These are phyloP conservation scores for Isatis tinctoria DNA, from an alignment of 345 rosid species.

Conservation along the genomic window DNA sequence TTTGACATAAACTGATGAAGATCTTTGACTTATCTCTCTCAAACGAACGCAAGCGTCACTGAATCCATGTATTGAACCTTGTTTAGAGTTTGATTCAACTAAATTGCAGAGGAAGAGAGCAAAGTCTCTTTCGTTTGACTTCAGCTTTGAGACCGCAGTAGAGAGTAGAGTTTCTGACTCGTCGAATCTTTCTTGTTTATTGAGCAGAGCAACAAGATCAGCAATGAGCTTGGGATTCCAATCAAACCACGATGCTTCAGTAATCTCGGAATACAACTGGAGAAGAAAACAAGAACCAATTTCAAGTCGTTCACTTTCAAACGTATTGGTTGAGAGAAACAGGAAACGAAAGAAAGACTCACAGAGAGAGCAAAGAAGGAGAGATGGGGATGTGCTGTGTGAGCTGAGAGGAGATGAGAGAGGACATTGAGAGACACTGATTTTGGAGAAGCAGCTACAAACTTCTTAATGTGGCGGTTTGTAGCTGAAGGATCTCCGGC, in stretches of 20 bases:
- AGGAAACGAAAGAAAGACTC: slow-evolving; percentile 15
- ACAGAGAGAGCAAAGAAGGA: slow-evolving; percentile 63
- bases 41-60: slow-evolving; percentile 33
- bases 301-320: neutral
- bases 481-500: slow-evolving; percentile 44
- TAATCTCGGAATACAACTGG: slow-evolving; percentile 51
- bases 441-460: slow-evolving; percentile 67
- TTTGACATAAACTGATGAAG: slow-evolving; percentile 61
- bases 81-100: slow-evolving; percentile 50
- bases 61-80: slow-evolving; percentile 47
- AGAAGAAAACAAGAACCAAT: neutral
- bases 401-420: slow-evolving; percentile 66
- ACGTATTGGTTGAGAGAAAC: neutral
- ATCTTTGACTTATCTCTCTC: slow-evolving; percentile 34
- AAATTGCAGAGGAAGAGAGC: slow-evolving; percentile 47
- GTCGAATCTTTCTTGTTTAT: slow-evolving; percentile 43
- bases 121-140: slow-evolving; percentile 49
- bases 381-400: slow-evolving; percentile 43
- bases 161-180: slow-evolving; percentile 48
- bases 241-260: slow-evolving; percentile 66
- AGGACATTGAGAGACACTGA: slow-evolving; percentile 66
- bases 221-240: slow-evolving; percentile 87
- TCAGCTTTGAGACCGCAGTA: slow-evolving; percentile 36
- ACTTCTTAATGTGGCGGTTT: slow-evolving; percentile 62
- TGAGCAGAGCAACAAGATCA: slow-evolving; percentile 53